phyloP scores from a whole-genome alignment of 2,329 filamentous ascomycete species.

The Penicillium sp. region DNA sequence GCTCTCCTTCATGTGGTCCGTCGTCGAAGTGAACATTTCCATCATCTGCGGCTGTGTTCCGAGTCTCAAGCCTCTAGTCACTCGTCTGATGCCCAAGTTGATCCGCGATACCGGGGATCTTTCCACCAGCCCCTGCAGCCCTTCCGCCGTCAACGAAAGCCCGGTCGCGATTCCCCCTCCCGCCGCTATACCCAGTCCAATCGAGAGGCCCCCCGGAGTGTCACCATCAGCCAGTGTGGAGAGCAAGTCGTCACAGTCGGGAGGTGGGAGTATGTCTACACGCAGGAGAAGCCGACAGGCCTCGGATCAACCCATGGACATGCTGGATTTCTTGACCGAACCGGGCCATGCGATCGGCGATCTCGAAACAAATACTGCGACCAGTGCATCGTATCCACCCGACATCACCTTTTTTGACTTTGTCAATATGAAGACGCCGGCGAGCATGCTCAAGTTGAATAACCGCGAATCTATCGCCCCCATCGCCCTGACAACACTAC shows the following conservation, averaged over 20 bases:
- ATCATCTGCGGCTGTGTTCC: constrained; percentile 92
- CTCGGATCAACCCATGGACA: constrained; percentile 21
- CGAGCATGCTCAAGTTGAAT: constrained; percentile 54
- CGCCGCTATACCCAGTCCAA: constrained; percentile 2
- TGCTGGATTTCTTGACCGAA: constrained; percentile 51
- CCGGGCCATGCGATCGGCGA: constrained; percentile 37
- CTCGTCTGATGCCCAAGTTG: constrained; percentile 53
- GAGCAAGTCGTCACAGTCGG: constrained; percentile 16
- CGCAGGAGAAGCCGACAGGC: not conserved
- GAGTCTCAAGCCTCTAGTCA: constrained; percentile 77
- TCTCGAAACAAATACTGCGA: constrained; percentile 34
- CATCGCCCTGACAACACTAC: constrained; percentile 61
- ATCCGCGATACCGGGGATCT: constrained; percentile 44
- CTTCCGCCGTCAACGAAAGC: constrained; percentile 7
- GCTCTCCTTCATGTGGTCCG: constrained; percentile 86
- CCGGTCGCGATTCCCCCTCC: constrained; percentile 9
- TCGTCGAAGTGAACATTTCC: constrained; percentile 82
- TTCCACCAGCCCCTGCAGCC: constrained; percentile 8
- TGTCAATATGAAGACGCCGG: constrained; percentile 52
- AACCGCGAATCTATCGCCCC: constrained; percentile 54
- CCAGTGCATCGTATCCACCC: constrained; percentile 27
- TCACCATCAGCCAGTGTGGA: constrained; percentile 11
- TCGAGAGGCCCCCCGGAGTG: not conserved
- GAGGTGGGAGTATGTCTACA: constrained; percentile 9
- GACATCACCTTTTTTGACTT: constrained; percentile 56